Base-by-base conservation (phyloP, 2,329 filamentous ascomycete species). In the Pseudocercospora ulei region DNA sequence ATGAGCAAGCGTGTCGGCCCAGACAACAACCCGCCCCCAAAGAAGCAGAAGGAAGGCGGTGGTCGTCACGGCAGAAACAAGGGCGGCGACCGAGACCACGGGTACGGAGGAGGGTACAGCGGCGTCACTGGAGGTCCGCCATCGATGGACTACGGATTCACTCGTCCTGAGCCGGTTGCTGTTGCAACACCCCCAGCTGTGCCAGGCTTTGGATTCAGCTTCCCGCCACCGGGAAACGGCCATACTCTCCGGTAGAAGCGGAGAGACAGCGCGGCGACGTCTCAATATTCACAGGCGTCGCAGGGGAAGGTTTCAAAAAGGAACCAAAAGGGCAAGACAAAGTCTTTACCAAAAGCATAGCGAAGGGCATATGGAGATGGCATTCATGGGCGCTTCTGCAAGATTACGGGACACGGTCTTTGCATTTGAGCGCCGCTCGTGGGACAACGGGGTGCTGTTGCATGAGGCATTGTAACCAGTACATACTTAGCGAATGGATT, bases 161-260 rank as follows among this genome's bases (percentile, higher is more conserved):
- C 47, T 13, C 41, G 56, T 24, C 60, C 57, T 12, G 59, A 62
- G 47, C 60, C 60, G 17, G 57, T 61, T 3, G 58, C 59, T 28
- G 55, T 64, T 13, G 58, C 58, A 24, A 61, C 59, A 23, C 60
- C 61, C 17, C 62, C 62, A 4, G 56, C 61, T 11, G 61, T 64
- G 20, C 62, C 62, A 13, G 56, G 55, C 5, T 64, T 64, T 38
- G 62, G 62, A 1, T 63, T 61, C 40, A 56, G 51, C 35, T 47
- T 60, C 25, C 35, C 36, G 6, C 30, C 38, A 5, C 45, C 41
- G 11, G 17, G 28, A 12, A 48, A 38, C 20, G 46, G 36, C 12
- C 41, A 43, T 22, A 44, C 42, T 28, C 48, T 46, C 35, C 39
- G 44, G 4, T 49, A 30, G 28, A 25, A 29, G 6, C 19, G 30